Evolutionary conservation across 441 rosid genomes (phyloP).

Genomic region (Bocquillonia castaneifolia): DNA sequence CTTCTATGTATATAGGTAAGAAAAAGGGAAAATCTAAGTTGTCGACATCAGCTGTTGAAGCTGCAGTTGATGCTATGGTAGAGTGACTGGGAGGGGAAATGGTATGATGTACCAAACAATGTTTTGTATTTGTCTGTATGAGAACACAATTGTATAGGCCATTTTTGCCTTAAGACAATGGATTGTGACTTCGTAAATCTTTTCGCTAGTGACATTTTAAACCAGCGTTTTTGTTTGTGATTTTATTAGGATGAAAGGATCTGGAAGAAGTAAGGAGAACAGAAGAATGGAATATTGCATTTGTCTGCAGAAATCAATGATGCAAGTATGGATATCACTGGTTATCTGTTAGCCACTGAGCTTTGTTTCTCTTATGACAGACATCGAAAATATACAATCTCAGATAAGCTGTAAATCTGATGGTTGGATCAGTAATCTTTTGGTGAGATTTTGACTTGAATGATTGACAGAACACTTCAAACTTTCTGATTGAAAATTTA

Average conservation of each 20-base stretch:
- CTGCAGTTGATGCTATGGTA: conserved; percentile 42
- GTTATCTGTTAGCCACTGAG: neutral
- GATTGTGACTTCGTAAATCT: neutral
- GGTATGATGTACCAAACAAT: neutral
- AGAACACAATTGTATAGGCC: neutral
- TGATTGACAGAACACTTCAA: too few species aligned
- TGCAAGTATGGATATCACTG: neutral
- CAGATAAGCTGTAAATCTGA: too few species aligned
- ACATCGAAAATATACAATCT: too few species aligned
- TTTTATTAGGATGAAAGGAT: neutral
- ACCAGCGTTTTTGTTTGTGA: neutral
- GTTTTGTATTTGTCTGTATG: neutral
- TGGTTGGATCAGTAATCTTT: too few species aligned
- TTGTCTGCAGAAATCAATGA: neutral
- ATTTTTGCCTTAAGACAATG: neutral
- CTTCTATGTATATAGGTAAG: conserved; percentile 35
- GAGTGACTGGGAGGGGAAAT: conserved; percentile 20
- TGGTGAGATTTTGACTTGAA: too few species aligned
- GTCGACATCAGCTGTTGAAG: conserved; percentile 29
- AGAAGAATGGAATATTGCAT: too few species aligned
- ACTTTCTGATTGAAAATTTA: too few species aligned
- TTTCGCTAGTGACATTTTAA: neutral
- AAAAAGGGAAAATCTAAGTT: conserved; percentile 35
- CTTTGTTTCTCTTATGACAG: too few species aligned
- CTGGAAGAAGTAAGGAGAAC: too few species aligned